Percentiles rank a stretch among this genome's conserved stretches.
These are phyloP conservation scores for Xylaria sp. DNA, from an alignment of 2,329 filamentous ascomycete genomes.

Conservation along the genomic window DNA sequence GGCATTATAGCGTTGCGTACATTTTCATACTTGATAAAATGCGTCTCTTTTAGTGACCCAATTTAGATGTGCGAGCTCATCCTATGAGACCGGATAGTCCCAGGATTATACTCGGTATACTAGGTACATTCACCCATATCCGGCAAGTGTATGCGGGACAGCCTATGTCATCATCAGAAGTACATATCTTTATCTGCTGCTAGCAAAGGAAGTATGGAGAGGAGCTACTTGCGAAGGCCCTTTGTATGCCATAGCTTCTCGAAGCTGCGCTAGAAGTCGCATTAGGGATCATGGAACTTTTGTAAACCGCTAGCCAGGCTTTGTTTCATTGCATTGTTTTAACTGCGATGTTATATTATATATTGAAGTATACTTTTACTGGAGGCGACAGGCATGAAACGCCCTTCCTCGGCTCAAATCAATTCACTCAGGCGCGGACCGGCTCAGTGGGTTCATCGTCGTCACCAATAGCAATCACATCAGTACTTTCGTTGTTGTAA, in stretches of 20 bases:
- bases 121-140: too few relatives aligned
- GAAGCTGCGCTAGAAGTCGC: background rate
- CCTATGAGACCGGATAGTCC: too few relatives aligned
- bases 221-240: background rate
- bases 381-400: background rate
- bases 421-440: too few relatives aligned
- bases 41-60: background rate
- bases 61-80: background rate
- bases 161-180: background rate
- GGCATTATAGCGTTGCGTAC: slow-evolving; percentile 1
- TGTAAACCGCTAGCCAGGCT: background rate
- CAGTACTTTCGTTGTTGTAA: too few relatives aligned
- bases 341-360: background rate
- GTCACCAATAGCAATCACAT: too few relatives aligned
- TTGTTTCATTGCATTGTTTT: background rate
- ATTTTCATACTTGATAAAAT: background rate
- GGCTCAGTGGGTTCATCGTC: too few relatives aligned
- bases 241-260: background rate
- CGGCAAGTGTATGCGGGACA: too few relatives aligned
- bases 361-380: background rate
- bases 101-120: too few relatives aligned
- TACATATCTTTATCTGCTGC: background rate
- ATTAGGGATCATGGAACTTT: background rate
- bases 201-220: background rate
- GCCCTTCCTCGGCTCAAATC: background rate